These are phyloP conservation scores for Boletus smithii DNA, from an alignment of 1,284 basidiomycete genomes.

Conservation along the genomic window DNA sequence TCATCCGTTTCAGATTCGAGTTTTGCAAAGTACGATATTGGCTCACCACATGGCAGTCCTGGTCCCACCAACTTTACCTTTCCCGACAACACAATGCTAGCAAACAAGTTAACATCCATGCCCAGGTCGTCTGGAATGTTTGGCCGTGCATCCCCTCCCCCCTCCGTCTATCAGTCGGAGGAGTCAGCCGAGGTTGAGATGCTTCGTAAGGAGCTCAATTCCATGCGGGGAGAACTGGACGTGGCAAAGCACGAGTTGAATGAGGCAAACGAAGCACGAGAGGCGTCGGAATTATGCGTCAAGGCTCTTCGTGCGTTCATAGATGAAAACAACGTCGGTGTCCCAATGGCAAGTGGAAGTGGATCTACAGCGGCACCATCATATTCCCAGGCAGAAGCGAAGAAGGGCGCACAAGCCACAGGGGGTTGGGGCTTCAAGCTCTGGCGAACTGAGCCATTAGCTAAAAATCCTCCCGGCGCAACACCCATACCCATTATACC, in stretches of 20 bases:
- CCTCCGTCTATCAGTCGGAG: conserved; percentile 33
- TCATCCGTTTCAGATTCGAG: conserved; percentile 62
- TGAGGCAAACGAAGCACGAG: conserved; percentile 78
- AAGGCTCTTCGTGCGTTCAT: conserved; percentile 83
- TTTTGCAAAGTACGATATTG: conserved; percentile 32
- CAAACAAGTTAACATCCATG: conserved; percentile 21
- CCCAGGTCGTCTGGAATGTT: conserved; percentile 49
- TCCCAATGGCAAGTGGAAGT: conserved; percentile 22
- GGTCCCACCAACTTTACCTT: conserved; percentile 30
- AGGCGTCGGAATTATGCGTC: conserved; percentile 85
- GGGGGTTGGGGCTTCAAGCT: conserved; percentile 61
- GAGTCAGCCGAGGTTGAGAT: conserved; percentile 47
- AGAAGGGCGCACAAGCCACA: conserved; percentile 29
- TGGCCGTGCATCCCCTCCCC: conserved; percentile 44
- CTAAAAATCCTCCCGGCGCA: conserved; percentile 23
- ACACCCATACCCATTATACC: conserved; percentile 36
- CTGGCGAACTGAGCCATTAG: conserved; percentile 49
- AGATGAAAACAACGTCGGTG: conserved; percentile 63
- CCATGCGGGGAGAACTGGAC: conserved; percentile 59
- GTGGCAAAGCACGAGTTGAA: conserved; percentile 61
- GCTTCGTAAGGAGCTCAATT: conserved; percentile 60
- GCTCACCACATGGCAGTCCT: conserved; percentile 32
- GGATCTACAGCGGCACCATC: conserved; percentile 8
- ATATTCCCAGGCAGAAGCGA: conserved; percentile 41
- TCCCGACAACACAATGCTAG: conserved; percentile 21